Evolutionary conservation across 1,139 yeast species (phyloP), one percentile per base, ranked within the genome.

Genomic region (Yamadazyma epiphylla): DNA sequence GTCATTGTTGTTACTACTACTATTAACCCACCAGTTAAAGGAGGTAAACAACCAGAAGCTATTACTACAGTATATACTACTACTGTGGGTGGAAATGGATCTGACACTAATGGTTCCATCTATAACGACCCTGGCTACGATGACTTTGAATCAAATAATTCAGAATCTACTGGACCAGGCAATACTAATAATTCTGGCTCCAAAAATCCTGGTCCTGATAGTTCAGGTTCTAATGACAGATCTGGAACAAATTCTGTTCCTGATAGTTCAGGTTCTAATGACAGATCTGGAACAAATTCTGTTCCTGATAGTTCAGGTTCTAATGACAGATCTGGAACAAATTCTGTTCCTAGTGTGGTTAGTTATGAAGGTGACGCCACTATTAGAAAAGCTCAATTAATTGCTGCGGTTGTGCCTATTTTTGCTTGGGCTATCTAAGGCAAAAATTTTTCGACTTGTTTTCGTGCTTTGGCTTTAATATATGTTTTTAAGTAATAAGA

Each of bases 221-320:
- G 10, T 17, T 17, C 20, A 17, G 20, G 20, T 17, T 17, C 20
- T 7, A n/a, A n/a, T 2, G 88, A 78, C 24, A 65, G 63, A 24
- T 70, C 60, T 7, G 70, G 51, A 7, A 7, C 20, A n/a, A n/a
- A n/a, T n/a, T n/a, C n/a, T n/a, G n/a, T n/a, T n/a, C n/a, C n/a
- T 17, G 20, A 10, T 17, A 17, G 10, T 17, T 17, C 20, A 17
- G 20, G 20, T 17, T 17, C 20, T 7, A n/a, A n/a, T 2, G 88
- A 78, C 24, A 65, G 63, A 24, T 70, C 60, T 7, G 70, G 51
- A 7, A 7, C 20, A 17, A 10, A 10, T 17, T 17, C 20, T 7
- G 20, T 7, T 17, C 10, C 20, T 10, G 10, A 17, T 10, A 17
- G 10, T 10, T 7, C 9, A 17, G 20, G 7, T 17, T 10, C 20